These are phyloP conservation scores for Neurospora pannonica DNA, from an alignment of 495 filamentous ascomycete genomes.

Conservation along the genomic window DNA sequence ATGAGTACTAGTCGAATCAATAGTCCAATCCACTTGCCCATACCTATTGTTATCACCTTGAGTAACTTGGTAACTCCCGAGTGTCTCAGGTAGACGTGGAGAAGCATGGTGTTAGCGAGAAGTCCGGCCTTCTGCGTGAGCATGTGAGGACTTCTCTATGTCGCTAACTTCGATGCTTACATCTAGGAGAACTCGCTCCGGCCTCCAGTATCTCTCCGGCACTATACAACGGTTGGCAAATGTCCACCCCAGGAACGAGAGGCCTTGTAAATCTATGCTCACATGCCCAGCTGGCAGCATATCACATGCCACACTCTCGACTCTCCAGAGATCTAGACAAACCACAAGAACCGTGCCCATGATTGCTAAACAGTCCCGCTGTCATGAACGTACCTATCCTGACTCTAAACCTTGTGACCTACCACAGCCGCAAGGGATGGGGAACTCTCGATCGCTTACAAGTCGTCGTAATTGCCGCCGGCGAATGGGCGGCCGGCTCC, in stretches of 20 bases:
- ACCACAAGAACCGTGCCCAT: not conserved
- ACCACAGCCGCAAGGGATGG: not conserved
- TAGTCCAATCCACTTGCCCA: not conserved
- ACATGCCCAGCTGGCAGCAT: not conserved
- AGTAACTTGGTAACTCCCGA: not conserved
- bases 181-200: not conserved
- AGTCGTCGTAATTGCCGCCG: not conserved
- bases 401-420: not conserved
- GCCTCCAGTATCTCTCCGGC: not conserved
- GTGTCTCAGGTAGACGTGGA: not conserved
- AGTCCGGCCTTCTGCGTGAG: not conserved
- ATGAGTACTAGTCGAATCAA: not conserved
- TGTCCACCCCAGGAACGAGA: not conserved
- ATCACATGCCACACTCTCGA: not conserved
- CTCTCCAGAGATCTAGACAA: not conserved
- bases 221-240: not conserved
- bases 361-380: not conserved
- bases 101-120: not conserved
- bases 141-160: too few species aligned
- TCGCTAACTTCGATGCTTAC: not conserved
- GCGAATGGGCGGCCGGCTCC: not conserved
- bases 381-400: not conserved
- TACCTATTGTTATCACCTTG: not conserved
- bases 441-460: not conserved
- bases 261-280: not conserved